Evolutionary conservation across 2,329 filamentous ascomycete genomes (phyloP).

Genomic region (Decorospora gaudefroyi): DNA sequence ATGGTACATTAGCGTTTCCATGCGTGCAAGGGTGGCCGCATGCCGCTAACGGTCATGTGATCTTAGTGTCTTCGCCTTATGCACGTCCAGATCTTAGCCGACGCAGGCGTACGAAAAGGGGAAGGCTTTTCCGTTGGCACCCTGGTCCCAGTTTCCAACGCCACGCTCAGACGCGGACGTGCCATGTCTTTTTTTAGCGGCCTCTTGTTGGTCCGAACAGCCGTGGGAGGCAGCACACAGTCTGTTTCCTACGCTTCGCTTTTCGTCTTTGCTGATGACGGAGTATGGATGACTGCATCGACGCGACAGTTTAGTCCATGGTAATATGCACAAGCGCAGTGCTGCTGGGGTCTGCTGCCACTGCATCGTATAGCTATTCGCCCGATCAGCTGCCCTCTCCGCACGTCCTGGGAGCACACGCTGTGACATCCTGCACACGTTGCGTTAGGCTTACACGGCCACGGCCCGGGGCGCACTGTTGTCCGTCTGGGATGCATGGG

Average conservation of each 20-base stretch:
- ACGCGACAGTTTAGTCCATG: conserved; percentile 20
- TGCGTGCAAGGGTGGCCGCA: conserved; percentile 27
- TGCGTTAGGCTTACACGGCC: conserved; percentile 42
- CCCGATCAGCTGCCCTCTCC: conserved; percentile 31
- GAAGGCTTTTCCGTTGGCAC: conserved; percentile 13
- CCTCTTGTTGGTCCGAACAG: conserved; percentile 14
- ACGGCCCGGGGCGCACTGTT: conserved; percentile 39
- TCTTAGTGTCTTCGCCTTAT: conserved; percentile 3
- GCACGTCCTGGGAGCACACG: conserved; percentile 27
- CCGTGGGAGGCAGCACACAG: conserved; percentile 6
- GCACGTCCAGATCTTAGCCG: conserved; percentile 16
- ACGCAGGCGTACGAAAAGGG: conserved; percentile 11
- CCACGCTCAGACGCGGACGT: conserved; percentile 21
- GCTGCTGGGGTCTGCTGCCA: conserved; percentile 14
- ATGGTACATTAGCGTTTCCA: conserved; percentile 23
- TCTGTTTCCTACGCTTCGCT: conserved; percentile 3
- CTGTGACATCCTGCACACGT: conserved; percentile 35
- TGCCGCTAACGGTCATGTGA: conserved; percentile 29
- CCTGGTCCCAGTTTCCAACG: conserved; percentile 28
- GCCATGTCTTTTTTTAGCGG: conserved; percentile 25
- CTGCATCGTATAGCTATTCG: conserved; percentile 15
- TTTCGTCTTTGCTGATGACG: conserved; percentile 4
- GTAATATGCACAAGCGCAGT: conserved; percentile 23
- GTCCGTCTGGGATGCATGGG: conserved; percentile 25
- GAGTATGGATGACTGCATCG: conserved; percentile 22